A percentile compares a stretch with the other conserved stretches of the same genome.
Conservation (phyloP, 148 eudicot species). For the Spergularia marina region DNA sequence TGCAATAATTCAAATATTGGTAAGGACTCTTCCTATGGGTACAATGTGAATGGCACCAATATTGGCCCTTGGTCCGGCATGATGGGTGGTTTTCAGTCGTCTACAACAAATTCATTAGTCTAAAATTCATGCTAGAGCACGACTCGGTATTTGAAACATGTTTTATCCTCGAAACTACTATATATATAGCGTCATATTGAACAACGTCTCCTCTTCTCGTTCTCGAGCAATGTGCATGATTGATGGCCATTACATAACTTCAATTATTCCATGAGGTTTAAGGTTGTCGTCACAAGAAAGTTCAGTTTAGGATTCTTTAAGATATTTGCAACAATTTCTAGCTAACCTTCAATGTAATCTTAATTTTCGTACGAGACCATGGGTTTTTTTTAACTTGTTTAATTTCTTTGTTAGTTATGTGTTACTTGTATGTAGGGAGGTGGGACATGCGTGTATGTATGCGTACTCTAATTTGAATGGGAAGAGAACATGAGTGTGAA, state of each 20-base stretch:
- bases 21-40: slow-evolving; percentile 44
- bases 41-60: slow-evolving; percentile 31
- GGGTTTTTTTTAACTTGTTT: background rate
- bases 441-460: slow-evolving; percentile 19
- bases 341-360: background rate
- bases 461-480: slow-evolving; percentile 18
- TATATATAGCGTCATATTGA: no score
- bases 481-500: slow-evolving; percentile 28
- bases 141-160: no score
- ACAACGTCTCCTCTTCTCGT: no score
- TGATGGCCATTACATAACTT: no score
- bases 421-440: slow-evolving; percentile 12
- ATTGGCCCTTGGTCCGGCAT: slow-evolving; percentile 53
- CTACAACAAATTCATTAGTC: slow-evolving; percentile 60
- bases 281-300: no score
- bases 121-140: background rate
- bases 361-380: background rate
- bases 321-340: background rate
- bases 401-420: background rate
- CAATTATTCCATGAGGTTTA: no score
- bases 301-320: background rate
- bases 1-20: slow-evolving; percentile 29
- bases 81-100: slow-evolving; percentile 58
- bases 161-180: no score
- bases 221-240: no score